Conservation (phyloP, 1,284 basidiomycete genomes). For the Boletellus dicymbophilus region DNA sequence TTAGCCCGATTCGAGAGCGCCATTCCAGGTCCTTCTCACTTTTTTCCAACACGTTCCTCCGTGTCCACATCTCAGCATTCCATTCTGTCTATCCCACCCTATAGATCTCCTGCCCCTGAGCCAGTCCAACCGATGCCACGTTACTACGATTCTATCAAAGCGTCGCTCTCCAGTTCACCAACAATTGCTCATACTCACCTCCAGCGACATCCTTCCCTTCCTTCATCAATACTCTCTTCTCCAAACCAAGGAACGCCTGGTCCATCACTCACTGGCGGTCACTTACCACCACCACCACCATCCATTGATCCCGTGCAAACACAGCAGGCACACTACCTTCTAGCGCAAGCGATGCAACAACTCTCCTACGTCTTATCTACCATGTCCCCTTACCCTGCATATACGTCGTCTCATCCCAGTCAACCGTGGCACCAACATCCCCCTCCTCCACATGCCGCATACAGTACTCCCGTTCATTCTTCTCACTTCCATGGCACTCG, state of each 20-base stretch:
- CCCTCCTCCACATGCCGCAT: conserved; percentile 7
- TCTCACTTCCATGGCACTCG: conserved; percentile 7
- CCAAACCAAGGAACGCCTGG: conserved; percentile 8
- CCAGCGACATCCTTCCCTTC: conserved; percentile 21
- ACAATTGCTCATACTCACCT: conserved; percentile 5
- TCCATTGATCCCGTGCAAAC: conserved; percentile 29
- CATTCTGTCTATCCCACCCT: conserved; percentile 4
- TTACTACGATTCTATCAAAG: not conserved
- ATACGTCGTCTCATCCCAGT: conserved; percentile 11
- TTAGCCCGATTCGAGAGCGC: conserved; percentile 12
- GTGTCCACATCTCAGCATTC: conserved; percentile 10
- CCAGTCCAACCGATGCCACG: not conserved
- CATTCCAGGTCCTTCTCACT: conserved; percentile 10
- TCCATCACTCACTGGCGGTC: conserved; percentile 5
- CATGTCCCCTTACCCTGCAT: conserved; percentile 27
- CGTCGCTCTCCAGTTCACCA: conserved; percentile 2
- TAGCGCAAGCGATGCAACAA: conserved; percentile 35
- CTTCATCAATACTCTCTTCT: conserved; percentile 15
- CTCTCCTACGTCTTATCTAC: conserved; percentile 33
- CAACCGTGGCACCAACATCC: conserved; percentile 22
- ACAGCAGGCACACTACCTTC: conserved; percentile 33
- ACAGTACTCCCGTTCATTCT: conserved; percentile 15
- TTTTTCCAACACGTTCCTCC: conserved; percentile 3
- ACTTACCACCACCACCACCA: conserved; percentile 18
- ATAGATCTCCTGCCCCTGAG: conserved; percentile 10